Percentiles rank a stretch among this genome's conserved stretches.
These are phyloP conservation scores for Leucoagaricus sp. DNA, from an alignment of 1,284 basidiomycete genomes.

Conservation along the genomic window DNA sequence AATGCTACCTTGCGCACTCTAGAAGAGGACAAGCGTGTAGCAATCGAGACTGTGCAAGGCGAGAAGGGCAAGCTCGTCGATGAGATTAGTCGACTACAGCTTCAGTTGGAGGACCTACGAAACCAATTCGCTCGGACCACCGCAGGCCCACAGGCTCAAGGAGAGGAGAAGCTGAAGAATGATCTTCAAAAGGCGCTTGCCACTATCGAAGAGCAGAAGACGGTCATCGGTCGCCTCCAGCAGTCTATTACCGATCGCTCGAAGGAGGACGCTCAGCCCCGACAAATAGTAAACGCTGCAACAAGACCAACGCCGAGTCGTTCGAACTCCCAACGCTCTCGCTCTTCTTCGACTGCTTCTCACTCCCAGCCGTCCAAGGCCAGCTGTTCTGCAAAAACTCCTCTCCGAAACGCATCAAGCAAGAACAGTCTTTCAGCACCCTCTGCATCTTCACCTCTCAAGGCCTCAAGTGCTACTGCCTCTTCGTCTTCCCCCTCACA, in stretches of 20 bases:
- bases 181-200: background rate
- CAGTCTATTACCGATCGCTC: background rate
- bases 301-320: background rate
- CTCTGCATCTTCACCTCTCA: background rate
- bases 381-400: background rate
- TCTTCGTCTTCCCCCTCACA: background rate
- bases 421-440: background rate
- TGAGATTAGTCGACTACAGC: background rate
- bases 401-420: background rate
- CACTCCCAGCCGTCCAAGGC: background rate
- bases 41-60: background rate
- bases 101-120: background rate
- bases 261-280: conserved; percentile 6
- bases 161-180: background rate
- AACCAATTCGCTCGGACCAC: background rate
- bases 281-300: background rate
- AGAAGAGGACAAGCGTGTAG: background rate
- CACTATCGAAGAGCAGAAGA: conserved; percentile 1
- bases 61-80: background rate
- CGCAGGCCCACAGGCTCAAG: background rate
- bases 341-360: background rate
- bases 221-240: conserved; percentile 1
- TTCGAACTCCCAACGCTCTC: background rate
- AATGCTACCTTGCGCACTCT: background rate
- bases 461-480: background rate